Conservation (phyloP, 768 basidiomycete genomes). For the Mycena olivaceomarginata region DNA sequence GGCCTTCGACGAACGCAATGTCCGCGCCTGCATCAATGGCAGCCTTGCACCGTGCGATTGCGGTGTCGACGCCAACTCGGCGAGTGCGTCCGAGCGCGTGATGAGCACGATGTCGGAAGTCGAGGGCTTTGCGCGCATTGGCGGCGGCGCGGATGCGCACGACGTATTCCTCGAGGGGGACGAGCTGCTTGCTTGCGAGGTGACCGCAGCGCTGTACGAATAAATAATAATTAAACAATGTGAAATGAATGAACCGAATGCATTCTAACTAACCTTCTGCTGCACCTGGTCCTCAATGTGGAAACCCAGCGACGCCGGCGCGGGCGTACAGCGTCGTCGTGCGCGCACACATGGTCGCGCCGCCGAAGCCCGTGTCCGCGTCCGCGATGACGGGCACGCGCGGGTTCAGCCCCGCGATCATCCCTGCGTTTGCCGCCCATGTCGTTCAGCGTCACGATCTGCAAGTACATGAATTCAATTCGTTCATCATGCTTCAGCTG, state of each 20-base stretch:
- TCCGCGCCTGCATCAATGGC: constrained; percentile 60
- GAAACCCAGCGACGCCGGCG: constrained; percentile 70
- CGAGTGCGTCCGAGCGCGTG: constrained; percentile 64
- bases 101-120: constrained; percentile 54
- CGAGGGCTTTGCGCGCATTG: constrained; percentile 67
- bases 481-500: background rate
- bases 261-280: constrained; percentile 35
- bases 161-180: constrained; percentile 68
- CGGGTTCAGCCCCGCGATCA: constrained; percentile 70
- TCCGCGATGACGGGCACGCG: constrained; percentile 72
- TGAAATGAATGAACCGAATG: background rate
- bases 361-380: constrained; percentile 75
- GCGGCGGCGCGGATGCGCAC: constrained; percentile 73
- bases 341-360: constrained; percentile 74
- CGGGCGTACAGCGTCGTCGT: constrained; percentile 70
- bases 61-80: constrained; percentile 63
- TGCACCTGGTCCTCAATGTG: constrained; percentile 76
- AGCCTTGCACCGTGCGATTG: constrained; percentile 61
- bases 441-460: constrained; percentile 45
- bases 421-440: constrained; percentile 59
- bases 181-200: constrained; percentile 72
- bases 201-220: constrained; percentile 66
- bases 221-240: constrained; percentile 59
- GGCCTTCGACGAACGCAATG: constrained; percentile 67
- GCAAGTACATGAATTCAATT: background rate